These are phyloP conservation scores for Cardamine resedifolia DNA, from an alignment of 345 rosid species.

Conservation along the genomic window DNA sequence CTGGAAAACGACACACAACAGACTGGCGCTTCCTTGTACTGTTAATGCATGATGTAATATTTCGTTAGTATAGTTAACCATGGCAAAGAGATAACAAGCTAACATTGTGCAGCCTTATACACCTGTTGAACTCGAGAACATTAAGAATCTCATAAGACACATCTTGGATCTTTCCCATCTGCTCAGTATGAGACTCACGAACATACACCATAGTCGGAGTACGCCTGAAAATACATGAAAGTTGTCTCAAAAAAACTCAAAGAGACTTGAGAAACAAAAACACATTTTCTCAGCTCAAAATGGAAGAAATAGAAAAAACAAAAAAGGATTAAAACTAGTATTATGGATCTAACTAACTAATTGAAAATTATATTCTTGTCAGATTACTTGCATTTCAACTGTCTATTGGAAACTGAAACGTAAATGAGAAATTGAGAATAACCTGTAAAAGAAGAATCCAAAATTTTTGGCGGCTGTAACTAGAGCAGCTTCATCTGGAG, in stretches of 20 bases:
- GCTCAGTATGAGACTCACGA: conserved; percentile 94
- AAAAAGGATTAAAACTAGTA: not conserved
- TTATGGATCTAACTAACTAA: conserved; percentile 4
- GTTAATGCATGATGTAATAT: conserved; percentile 25
- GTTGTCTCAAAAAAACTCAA: conserved; percentile 29
- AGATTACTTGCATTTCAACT: conserved; percentile 14
- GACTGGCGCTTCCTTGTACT: conserved; percentile 99
- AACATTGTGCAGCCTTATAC: conserved; percentile 7
- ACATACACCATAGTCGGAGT: conserved; percentile 88
- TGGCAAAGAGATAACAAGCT: not conserved
- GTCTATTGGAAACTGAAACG: not conserved
- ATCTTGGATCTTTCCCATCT: conserved; percentile 83
- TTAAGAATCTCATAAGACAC: conserved; percentile 85
- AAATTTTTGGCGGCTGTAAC: conserved; percentile 91
- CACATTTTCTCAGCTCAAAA: conserved; percentile 10
- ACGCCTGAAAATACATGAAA: conserved; percentile 55
- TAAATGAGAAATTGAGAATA: conserved; percentile 8
- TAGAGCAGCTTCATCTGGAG: conserved; percentile 95
- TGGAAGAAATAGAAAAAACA: not conserved
- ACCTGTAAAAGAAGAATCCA: conserved; percentile 96
- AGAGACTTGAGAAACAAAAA: conserved; percentile 20
- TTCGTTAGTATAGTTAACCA: conserved; percentile 10
- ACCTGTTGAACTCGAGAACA: conserved; percentile 98
- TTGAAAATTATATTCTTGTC: not conserved
- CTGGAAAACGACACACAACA: conserved; percentile 89